Conservation (phyloP, 768 basidiomycete genomes). For the Phallus indusiatus region DNA sequence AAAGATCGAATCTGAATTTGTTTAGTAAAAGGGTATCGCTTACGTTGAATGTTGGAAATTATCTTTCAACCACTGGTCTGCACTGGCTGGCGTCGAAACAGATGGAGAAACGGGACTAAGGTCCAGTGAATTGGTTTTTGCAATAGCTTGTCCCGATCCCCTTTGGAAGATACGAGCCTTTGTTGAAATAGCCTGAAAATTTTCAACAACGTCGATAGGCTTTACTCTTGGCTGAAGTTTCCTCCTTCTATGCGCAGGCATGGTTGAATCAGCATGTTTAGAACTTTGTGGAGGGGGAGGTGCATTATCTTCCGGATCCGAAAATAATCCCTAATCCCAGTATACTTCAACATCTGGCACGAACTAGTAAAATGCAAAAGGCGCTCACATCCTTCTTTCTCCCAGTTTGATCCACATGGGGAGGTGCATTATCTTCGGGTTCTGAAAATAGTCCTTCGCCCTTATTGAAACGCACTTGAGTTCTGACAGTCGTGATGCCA, state of each 20-base stretch:
- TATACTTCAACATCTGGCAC: conserved; percentile 28
- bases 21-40: neutral
- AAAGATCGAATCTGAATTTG: neutral
- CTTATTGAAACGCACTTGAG: no score
- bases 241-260: conserved; percentile 1
- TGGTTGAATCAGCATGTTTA: conserved; percentile 13
- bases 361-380: conserved; percentile 32
- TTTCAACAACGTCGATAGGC: neutral
- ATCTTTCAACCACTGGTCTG: conserved; percentile 2
- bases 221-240: conserved; percentile 5
- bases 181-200: neutral
- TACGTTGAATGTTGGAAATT: neutral
- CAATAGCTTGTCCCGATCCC: neutral
- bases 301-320: conserved; percentile 37
- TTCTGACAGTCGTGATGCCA: no score
- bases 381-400: no score
- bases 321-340: conserved; percentile 43
- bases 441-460: no score
- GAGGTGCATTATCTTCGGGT: no score
- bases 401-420: no score
- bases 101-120: neutral
- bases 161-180: neutral
- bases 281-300: conserved; percentile 33
- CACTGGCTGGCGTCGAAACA: neutral
- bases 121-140: neutral